phyloP scores from a whole-genome alignment of 345 rosid genomes.

The Hirschfeldia incana region DNA sequence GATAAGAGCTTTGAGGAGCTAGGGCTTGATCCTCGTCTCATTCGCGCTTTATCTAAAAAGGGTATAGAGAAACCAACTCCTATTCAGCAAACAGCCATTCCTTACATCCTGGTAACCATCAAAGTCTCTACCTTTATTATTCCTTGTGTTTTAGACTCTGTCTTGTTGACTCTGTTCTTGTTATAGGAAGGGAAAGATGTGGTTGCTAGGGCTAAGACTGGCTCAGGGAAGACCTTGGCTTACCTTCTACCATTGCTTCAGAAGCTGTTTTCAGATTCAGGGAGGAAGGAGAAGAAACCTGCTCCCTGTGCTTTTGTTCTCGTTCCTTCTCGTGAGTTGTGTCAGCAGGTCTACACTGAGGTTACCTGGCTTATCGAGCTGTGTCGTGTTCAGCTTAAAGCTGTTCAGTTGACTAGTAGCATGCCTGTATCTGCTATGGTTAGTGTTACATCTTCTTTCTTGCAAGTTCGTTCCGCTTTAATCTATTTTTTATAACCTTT shows the following conservation, averaged over 20 bases:
- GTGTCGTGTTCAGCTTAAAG: constrained; percentile 81
- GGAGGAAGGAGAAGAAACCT: constrained; percentile 46
- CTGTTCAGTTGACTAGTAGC: constrained; percentile 64
- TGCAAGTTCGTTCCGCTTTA: no score
- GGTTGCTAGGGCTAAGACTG: constrained; percentile 86
- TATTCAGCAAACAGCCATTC: constrained; percentile 69
- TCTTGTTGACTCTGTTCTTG: neutral
- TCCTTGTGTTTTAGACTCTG: neutral
- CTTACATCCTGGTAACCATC: constrained; percentile 57
- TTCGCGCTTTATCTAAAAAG: constrained; percentile 74
- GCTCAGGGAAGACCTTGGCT: constrained; percentile 88
- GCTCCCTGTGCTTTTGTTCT: constrained; percentile 77
- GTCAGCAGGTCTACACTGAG: constrained; percentile 82
- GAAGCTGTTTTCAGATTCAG: constrained; percentile 53
- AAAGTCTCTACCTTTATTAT: constrained; percentile 1
- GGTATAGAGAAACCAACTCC: constrained; percentile 72
- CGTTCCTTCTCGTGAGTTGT: constrained; percentile 80
- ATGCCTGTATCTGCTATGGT: constrained; percentile 56
- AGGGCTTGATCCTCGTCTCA: constrained; percentile 76
- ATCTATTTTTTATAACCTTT: no score
- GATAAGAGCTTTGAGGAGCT: constrained; percentile 75
- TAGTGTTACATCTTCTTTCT: no score
- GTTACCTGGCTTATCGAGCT: constrained; percentile 61
- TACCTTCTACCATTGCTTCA: constrained; percentile 87
- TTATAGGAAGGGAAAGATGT: constrained; percentile 85